Base-by-base conservation (phyloP, 441 rosid genomes). In the Capsella rubella region DNA sequence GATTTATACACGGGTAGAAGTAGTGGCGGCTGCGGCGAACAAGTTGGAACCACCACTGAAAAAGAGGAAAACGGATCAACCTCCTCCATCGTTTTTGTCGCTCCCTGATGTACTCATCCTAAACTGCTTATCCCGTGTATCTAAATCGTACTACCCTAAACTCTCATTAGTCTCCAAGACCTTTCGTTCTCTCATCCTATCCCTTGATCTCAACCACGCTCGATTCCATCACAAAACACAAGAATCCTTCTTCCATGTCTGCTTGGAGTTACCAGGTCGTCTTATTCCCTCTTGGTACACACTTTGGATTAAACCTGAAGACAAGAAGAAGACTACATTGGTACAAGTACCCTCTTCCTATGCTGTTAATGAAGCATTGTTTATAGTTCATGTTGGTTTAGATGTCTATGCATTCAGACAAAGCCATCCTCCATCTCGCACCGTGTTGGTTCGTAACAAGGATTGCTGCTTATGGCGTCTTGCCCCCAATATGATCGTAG, bases 61-160 rank as follows among this genome's bases (percentile, higher is more conserved):
- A 12, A 43, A 43, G 16, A 5, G 47, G 49, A 43, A 43, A 43
- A 43, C 49, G 8, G 14, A 5, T 43, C 49, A 15, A 43, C 3
- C 15, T 35, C 60, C 47, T 37, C 80, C 71, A 11, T 78, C 87
- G 28, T 81, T 92, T 50, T 91, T 89, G 1, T 49, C 65, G 7
- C 83, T 90, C 21, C 87, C 94, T 9, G 71, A 83, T 62, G 96
- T 82, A 72, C 77, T 92, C 60, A 77, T 87, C 10, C 25, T 90
- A 6, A 85, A 84, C 81, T 84, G 88, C 58, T 72, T 92, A 35
- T 87, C 94, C 2, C 89, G 95, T 12, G 13, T 89, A 42, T 88
- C 95, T 10, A 78, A 87, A 53, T 79, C 79, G 14, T 75, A 83
- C 67, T 83, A 86, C 69, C 95, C 93, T 2, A 64, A 62, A 31